Evolutionary conservation across 2,329 filamentous ascomycete species (phyloP), one percentile per base, ranked within the genome.

Genomic region (Colletotrichum costaricense): DNA sequence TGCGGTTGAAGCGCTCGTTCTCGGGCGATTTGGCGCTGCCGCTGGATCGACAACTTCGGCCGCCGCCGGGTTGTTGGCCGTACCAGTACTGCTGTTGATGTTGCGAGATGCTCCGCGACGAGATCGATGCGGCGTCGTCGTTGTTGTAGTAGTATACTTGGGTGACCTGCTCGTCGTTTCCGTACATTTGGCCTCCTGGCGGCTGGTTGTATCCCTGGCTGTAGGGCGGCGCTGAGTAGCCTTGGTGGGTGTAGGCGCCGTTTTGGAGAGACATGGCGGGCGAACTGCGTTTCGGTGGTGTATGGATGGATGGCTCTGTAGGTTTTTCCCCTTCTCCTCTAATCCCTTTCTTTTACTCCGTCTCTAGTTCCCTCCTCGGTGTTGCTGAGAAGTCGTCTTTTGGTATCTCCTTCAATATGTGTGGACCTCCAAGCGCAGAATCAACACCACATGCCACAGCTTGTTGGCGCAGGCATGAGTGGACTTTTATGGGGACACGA

Each of bases 181-280:
- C 35, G 70, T 73, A 73, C 55, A 69, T 73, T 5, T 73, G 70
- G 16, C 66, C 70, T 11, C 70, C 66, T 24, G 60, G 70, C 16
- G 70, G 66, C 55, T 70, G 70, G 60, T 65, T 59, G 42, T 73
- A 69, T 38, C 70, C 70, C 59, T 73, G 59, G 66, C 66, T 69
- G 70, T 73, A 73, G 14, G 70, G 70, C 55, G 70, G 70, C 55
- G 70, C 70, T 24, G 52, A 55, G 55, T 73, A 73, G 42, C 59
- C 70, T 5, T 38, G 70, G 52, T 73, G 70, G 67, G 67, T 65
- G 67, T 73, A 70, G 30, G 70, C 67, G 60, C 55, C 46, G 67
- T 64, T 56, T 67, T 70, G 60, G 60, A 73, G 56, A 35, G 70
- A 70, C 70, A 73, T 73, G 16, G 58, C 22, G 59, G 52, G 19